Conservation (phyloP, 192 early-diverging fungal species). For the Linderina pennispora region DNA sequence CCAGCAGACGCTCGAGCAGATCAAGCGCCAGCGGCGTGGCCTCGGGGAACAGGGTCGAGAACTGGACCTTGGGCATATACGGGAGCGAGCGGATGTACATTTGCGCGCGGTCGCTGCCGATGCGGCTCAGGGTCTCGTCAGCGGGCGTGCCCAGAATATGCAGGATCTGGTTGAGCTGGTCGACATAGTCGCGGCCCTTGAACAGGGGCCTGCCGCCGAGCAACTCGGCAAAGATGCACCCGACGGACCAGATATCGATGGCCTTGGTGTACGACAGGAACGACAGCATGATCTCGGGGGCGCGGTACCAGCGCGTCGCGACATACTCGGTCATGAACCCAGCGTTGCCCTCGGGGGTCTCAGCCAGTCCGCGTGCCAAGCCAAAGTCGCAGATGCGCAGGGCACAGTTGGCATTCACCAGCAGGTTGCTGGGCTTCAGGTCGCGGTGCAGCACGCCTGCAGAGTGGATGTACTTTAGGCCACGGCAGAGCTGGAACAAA, state of each 20-base stretch:
- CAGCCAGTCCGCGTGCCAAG: conserved; percentile 87
- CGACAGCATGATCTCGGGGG: conserved; percentile 97
- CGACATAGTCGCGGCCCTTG: conserved; percentile 96
- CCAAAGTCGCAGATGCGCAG: conserved; percentile 99
- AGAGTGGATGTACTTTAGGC: conserved; percentile 98
- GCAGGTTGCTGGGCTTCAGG: conserved; percentile 90
- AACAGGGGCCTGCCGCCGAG: conserved; percentile 89
- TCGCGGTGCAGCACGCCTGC: conserved; percentile 97
- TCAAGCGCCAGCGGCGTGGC: conserved; percentile 80
- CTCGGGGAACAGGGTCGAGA: conserved; percentile 77
- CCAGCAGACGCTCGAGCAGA: conserved; percentile 77
- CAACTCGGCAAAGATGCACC: conserved; percentile 98
- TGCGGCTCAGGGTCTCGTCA: conserved; percentile 75
- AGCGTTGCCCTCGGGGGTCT: conserved; percentile 69
- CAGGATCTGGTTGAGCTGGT: conserved; percentile 97
- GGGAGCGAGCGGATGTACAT: conserved; percentile 92
- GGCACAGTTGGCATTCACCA: conserved; percentile 90
- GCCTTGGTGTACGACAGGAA: conserved; percentile 99
- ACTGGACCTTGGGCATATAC: conserved; percentile 84
- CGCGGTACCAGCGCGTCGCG: conserved; percentile 98
- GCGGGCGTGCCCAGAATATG: conserved; percentile 94
- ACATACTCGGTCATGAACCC: conserved; percentile 99
- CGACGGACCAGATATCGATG: conserved; percentile 98
- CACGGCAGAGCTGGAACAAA: conserved; percentile 94
- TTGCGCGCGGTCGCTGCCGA: conserved; percentile 92